Conservation (phyloP, 148 eudicot species). For the Chenopodium album region DNA sequence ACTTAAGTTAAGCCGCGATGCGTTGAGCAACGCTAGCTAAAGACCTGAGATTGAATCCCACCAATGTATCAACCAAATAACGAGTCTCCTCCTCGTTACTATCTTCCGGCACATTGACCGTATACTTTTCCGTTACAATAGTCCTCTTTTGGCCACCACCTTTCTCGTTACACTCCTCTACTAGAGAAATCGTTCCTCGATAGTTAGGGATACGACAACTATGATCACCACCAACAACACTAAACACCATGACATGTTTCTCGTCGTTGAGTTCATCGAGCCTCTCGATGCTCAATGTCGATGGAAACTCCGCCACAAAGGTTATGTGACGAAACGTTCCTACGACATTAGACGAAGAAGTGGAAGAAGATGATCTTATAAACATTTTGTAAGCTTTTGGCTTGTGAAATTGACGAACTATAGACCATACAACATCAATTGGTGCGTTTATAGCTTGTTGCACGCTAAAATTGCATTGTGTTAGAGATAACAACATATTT, state of each 20-base stretch:
- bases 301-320: constrained; percentile 39
- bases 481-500: background rate
- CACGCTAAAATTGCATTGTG: constrained; percentile 43
- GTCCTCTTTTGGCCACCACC: background rate
- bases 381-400: constrained; percentile 56
- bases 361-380: constrained; percentile 19
- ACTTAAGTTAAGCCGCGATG: too few relatives aligned
- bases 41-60: too few relatives aligned
- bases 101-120: too few relatives aligned
- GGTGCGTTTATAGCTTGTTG: constrained; percentile 52
- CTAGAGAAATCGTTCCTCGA: background rate
- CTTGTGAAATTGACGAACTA: constrained; percentile 48
- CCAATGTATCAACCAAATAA: too few relatives aligned
- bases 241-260: background rate
- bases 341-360: background rate
- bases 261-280: background rate
- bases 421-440: constrained; percentile 53
- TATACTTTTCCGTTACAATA: too few relatives aligned
- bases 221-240: background rate
- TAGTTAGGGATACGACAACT: background rate
- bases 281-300: constrained; percentile 33
- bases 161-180: background rate
- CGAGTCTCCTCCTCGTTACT: too few relatives aligned
- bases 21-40: too few relatives aligned
- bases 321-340: background rate